These are phyloP conservation scores for Ustilago sp. DNA, from an alignment of 1,284 basidiomycete genomes.

Conservation along the genomic window DNA sequence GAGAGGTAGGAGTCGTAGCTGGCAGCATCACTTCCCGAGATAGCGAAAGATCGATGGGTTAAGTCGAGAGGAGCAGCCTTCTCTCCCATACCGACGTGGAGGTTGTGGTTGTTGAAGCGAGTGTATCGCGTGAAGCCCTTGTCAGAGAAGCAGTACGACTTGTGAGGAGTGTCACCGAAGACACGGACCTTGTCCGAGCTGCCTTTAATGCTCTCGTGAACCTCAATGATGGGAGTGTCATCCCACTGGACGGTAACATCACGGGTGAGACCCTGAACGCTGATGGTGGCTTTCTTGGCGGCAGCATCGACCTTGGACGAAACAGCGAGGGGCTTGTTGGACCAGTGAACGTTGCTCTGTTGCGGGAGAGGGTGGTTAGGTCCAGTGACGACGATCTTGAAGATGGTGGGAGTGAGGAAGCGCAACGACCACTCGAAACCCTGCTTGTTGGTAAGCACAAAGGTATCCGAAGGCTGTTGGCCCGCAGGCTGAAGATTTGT, in stretches of 20 bases:
- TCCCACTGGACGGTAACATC: constrained; percentile 46
- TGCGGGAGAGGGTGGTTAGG: constrained; percentile 69
- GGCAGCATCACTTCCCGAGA: constrained; percentile 70
- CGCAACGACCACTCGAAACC: constrained; percentile 68
- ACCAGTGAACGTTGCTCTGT: constrained; percentile 70
- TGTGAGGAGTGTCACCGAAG: constrained; percentile 69
- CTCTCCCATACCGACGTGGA: constrained; percentile 71
- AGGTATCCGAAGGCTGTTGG: constrained; percentile 33
- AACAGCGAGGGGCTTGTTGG: constrained; percentile 51
- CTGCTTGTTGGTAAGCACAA: constrained; percentile 52
- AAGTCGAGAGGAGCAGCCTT: constrained; percentile 71
- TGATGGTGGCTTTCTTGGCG: constrained; percentile 39
- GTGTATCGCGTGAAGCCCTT: constrained; percentile 67
- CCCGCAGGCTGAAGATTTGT: constrained; percentile 28
- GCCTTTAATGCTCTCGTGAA: constrained; percentile 50
- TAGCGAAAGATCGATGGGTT: constrained; percentile 67
- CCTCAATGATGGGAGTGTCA: constrained; percentile 64
- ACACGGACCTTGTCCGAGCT: constrained; percentile 48
- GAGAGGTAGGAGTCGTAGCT: constrained; percentile 70
- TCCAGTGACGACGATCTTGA: constrained; percentile 68
- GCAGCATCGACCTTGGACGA: constrained; percentile 58
- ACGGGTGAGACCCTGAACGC: constrained; percentile 44
- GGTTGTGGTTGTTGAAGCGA: constrained; percentile 41
- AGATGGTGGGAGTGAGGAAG: constrained; percentile 67
- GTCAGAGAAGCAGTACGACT: constrained; percentile 70